Base-by-base conservation (phyloP, 805 yeast genomes). In the Metschnikowia drakensbergensis region DNA sequence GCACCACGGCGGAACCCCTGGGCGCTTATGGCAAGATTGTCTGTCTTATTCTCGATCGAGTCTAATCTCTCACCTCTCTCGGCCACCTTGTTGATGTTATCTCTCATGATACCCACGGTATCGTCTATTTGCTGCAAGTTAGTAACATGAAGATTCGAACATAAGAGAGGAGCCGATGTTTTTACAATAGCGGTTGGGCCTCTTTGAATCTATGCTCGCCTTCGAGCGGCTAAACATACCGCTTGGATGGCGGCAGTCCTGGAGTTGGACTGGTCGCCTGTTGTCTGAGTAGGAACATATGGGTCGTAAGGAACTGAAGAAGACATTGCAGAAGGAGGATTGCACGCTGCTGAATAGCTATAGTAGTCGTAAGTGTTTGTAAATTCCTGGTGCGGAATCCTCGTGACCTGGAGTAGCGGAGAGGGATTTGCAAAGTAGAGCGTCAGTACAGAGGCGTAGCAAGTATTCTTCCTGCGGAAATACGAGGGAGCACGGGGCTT, bases 51-150 rank as follows among this genome's bases (percentile, higher is more conserved):
- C 63, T 91, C 96, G 58, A 92, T 84, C 40, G 90, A 83, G 58
- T 92, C 96, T 55, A 92, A 77, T 58, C 96, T 83, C 64, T 94
- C 97, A 54, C 98, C 98, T 67, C 94, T 71, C 67, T 90, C 96
- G 35, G 96, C 95, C 39, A 91, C 97, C 64, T 89, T 88, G 74
- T 89, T 89, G 72, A 92, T 88, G 74, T 94, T 92, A 62, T 92
- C 96, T 70, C 97, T 81, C 99, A 92, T 94, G 65, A 91, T 86
- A 13, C 96, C 97, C 38, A 94, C 97, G 11, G 99, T 91, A 64
- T 89, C 97, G 68, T 88, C 94, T 65, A 89, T 88, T 77, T 88
- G 94, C 80, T 81, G 59, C 29, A 37, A 25, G 65, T 63, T 63
- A 65, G 74, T 67, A 64, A 45, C 49, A 22, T 22, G 43, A 22